These are phyloP conservation scores for Batkoa obscura DNA, from an alignment of 371 early-diverging fungal species.

Conservation along the genomic window DNA sequence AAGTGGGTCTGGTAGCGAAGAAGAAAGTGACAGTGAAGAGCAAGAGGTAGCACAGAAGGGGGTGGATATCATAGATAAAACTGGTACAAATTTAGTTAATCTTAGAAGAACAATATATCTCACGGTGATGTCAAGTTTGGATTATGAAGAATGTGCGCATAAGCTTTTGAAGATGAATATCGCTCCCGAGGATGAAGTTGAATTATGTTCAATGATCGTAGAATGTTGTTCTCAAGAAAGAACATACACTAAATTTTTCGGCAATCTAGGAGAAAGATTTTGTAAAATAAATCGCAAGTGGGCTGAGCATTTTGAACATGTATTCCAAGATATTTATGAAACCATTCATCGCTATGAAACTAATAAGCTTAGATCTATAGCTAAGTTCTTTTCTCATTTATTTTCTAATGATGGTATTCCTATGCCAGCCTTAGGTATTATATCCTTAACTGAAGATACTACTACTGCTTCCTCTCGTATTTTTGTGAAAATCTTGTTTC, in stretches of 20 bases:
- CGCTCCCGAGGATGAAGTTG: conserved; percentile 68
- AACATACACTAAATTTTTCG: conserved; percentile 83
- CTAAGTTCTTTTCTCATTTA: conserved; percentile 79
- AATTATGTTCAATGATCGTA: conserved; percentile 87
- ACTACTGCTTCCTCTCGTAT: conserved; percentile 94
- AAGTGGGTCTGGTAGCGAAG: conserved; percentile 21
- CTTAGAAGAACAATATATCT: conserved; percentile 85
- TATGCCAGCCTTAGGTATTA: conserved; percentile 62
- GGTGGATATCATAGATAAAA: conserved; percentile 58
- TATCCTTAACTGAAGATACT: conserved; percentile 73
- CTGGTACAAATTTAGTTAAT: conserved; percentile 73
- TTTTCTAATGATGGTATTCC: conserved; percentile 68
- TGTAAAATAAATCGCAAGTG: conserved; percentile 65
- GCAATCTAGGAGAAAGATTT: conserved; percentile 85
- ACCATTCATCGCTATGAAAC: conserved; percentile 89
- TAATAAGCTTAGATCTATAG: conserved; percentile 80
- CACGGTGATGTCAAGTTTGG: conserved; percentile 87
- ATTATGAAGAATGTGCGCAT: conserved; percentile 91
- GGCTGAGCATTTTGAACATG: conserved; percentile 51
- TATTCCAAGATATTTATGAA: conserved; percentile 70
- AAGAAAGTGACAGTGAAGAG: conserved; percentile 27
- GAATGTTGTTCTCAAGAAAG: conserved; percentile 94
- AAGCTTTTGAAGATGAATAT: conserved; percentile 77
- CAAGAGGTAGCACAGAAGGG: conserved; percentile 17
- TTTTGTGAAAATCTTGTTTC: conserved; percentile 85